These are phyloP conservation scores for Ophiocordyceps camponoti-leonardi DNA, from an alignment of 2,329 filamentous ascomycete species.

Conservation along the genomic window DNA sequence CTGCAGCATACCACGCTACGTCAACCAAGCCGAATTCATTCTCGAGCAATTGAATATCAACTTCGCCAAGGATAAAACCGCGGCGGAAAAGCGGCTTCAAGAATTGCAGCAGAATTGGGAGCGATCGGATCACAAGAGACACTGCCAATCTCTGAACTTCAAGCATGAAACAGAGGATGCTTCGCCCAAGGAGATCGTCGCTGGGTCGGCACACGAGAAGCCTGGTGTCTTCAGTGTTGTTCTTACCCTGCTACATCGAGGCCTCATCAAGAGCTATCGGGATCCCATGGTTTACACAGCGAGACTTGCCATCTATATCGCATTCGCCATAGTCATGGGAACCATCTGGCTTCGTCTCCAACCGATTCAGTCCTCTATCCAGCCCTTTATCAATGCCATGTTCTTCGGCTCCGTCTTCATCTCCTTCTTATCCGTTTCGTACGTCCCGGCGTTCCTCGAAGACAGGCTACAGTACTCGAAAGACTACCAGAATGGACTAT, in stretches of 20 bases:
- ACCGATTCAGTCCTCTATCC: constrained; percentile 54
- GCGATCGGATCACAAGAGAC: background rate
- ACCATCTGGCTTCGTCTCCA: constrained; percentile 67
- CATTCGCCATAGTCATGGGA: constrained; percentile 71
- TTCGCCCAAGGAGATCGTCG: constrained; percentile 35
- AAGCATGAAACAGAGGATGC: constrained; percentile 42
- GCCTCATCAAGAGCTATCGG: constrained; percentile 68
- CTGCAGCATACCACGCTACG: constrained; percentile 47
- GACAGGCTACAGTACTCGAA: constrained; percentile 32
- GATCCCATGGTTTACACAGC: constrained; percentile 76
- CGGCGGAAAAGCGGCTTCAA: constrained; percentile 20
- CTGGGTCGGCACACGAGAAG: constrained; percentile 4
- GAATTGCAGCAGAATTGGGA: constrained; percentile 6
- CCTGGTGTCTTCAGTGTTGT: constrained; percentile 34
- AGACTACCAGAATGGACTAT: constrained; percentile 67
- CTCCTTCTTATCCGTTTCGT: constrained; percentile 71
- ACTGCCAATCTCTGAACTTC: background rate
- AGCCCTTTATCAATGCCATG: constrained; percentile 69
- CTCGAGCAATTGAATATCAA: constrained; percentile 68
- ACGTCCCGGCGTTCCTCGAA: constrained; percentile 70
- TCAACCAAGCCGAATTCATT: constrained; percentile 66
- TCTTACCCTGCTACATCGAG: constrained; percentile 54
- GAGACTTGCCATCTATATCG: constrained; percentile 61
- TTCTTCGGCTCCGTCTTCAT: constrained; percentile 62
- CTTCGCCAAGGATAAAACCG: constrained; percentile 34